Percentiles rank a stretch among this genome's conserved stretches.
These are phyloP conservation scores for Senna tora DNA, from an alignment of 306 rosid genomes.

Conservation along the genomic window DNA sequence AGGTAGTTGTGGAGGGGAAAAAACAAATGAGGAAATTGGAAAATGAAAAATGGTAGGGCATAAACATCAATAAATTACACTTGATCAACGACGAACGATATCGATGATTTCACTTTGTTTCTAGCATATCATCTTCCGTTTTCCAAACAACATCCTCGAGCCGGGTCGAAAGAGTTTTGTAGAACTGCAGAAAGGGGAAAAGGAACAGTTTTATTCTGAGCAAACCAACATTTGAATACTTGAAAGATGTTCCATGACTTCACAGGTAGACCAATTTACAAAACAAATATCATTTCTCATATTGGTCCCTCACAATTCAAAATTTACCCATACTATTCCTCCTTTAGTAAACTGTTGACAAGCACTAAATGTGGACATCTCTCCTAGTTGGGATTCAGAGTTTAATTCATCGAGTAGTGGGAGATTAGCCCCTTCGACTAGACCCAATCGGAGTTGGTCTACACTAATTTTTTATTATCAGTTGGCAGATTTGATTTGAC, in stretches of 20 bases:
- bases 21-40: slow-evolving; percentile 30
- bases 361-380: too few species aligned
- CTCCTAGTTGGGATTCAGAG: too few species aligned
- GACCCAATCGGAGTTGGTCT: too few species aligned
- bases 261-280: background rate
- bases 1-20: background rate
- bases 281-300: background rate
- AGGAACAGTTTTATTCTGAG: background rate
- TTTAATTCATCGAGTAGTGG: too few species aligned
- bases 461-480: too few species aligned
- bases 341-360: too few species aligned
- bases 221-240: background rate
- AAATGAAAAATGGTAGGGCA: slow-evolving; percentile 19
- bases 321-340: background rate
- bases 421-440: too few species aligned
- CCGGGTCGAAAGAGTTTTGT: slow-evolving; percentile 77
- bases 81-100: slow-evolving; percentile 25
- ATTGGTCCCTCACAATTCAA: background rate
- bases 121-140: slow-evolving; percentile 87
- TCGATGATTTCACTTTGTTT: slow-evolving; percentile 46
- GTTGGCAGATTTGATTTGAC: too few species aligned
- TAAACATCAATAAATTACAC: slow-evolving; percentile 36
- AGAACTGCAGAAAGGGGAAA: slow-evolving; percentile 64
- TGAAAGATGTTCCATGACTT: background rate
- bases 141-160: slow-evolving; percentile 95